Evolutionary conservation across 2,329 filamentous ascomycete genomes (phyloP).

Genomic region (Colletotrichum sojae): DNA sequence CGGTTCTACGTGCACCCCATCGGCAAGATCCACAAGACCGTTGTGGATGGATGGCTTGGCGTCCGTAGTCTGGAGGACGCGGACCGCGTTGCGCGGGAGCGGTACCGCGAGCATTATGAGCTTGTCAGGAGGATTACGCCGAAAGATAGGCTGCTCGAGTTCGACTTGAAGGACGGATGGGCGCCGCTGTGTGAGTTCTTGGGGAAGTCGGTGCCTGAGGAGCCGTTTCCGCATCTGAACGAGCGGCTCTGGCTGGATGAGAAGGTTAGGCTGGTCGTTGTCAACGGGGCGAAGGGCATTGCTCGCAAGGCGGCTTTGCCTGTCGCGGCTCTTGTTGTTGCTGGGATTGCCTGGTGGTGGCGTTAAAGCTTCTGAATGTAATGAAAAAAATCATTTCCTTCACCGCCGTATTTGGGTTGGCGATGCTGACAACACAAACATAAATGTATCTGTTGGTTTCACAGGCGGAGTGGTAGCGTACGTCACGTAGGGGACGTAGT

Average conservation of each 20-base stretch:
- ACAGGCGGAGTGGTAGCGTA: too few species aligned
- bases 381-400: too few species aligned
- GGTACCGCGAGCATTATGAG: constrained; percentile 33
- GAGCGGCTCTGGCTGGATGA: constrained; percentile 24
- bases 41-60: constrained; percentile 18
- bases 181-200: constrained; percentile 42
- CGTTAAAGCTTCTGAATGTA: not conserved
- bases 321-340: not conserved
- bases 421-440: too few species aligned
- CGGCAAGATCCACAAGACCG: constrained; percentile 18
- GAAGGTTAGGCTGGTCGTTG: not conserved
- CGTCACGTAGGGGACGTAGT: too few species aligned
- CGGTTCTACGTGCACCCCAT: constrained; percentile 31
- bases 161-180: constrained; percentile 41
- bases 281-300: constrained; percentile 5
- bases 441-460: too few species aligned
- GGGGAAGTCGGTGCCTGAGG: constrained; percentile 31
- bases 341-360: constrained; percentile 10
- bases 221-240: constrained; percentile 34
- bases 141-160: constrained; percentile 41
- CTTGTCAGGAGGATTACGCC: constrained; percentile 30
- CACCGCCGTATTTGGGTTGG: too few species aligned
- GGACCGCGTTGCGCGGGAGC: constrained; percentile 17
- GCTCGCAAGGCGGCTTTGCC: not conserved
- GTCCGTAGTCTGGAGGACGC: constrained; percentile 14